Evolutionary conservation across 2,329 filamentous ascomycete species (phyloP).

Genomic region (Ophiocordyceps sinensis): DNA sequence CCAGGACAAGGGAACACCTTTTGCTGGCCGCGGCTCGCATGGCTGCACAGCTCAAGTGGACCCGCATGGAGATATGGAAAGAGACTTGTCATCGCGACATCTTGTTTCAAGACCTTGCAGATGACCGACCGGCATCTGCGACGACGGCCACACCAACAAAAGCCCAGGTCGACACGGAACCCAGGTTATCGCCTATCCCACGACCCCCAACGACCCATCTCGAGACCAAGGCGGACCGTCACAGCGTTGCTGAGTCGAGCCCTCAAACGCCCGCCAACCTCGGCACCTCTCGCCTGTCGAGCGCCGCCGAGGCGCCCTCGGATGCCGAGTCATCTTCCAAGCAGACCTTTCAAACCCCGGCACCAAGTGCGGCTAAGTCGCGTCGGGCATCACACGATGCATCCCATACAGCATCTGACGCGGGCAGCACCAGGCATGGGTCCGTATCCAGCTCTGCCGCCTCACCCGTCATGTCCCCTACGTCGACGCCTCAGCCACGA

Average conservation of each 20-base stretch:
- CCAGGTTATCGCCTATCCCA: constrained; percentile 13
- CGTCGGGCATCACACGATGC: constrained; percentile 1
- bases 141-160: constrained; percentile 8
- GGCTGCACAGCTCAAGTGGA: constrained; percentile 83
- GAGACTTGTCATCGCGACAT: constrained; percentile 86
- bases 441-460: constrained; percentile 17
- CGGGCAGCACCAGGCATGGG: constrained; percentile 11
- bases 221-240: constrained; percentile 14
- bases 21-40: constrained; percentile 73
- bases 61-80: constrained; percentile 85
- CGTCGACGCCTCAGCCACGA: constrained; percentile 8
- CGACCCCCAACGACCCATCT: constrained; percentile 6
- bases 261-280: constrained; percentile 14
- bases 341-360: constrained; percentile 15
- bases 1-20: constrained; percentile 76
- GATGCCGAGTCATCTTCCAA: constrained; percentile 11
- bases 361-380: constrained; percentile 14
- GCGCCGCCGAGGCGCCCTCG: constrained; percentile 5
- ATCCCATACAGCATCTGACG: constrained; percentile 7
- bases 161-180: constrained; percentile 10
- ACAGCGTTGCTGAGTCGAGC: constrained; percentile 10
- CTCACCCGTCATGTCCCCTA: constrained; percentile 11
- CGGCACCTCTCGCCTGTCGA: constrained; percentile 7
- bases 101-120: constrained; percentile 68
- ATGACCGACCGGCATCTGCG: constrained; percentile 36